A percentile compares a stretch with the other conserved stretches of the same genome.
Evolutionary conservation across 2,329 filamentous ascomycete genomes (phyloP).

Genomic region (Thermomyces lanuginosus): DNA sequence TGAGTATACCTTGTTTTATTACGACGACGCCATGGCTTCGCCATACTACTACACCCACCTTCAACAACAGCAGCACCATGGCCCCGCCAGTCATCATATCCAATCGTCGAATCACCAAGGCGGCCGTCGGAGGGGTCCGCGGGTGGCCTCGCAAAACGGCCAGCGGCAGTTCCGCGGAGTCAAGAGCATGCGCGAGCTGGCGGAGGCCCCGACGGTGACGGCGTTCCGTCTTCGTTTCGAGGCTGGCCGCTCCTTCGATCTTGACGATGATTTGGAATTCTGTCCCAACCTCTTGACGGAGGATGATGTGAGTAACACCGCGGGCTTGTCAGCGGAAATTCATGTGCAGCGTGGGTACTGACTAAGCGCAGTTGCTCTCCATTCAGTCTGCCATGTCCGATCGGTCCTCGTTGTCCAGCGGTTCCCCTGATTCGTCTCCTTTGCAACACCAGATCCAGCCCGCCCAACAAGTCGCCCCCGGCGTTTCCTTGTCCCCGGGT

Average conservation of each 20-base stretch:
- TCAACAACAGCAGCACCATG: constrained; percentile 24
- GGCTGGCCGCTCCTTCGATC: constrained; percentile 79
- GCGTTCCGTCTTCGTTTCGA: constrained; percentile 80
- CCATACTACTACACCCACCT: constrained; percentile 31
- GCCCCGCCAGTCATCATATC: constrained; percentile 37
- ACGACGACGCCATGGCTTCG: constrained; percentile 10
- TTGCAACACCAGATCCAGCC: constrained; percentile 65
- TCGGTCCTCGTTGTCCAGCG: constrained; percentile 84
- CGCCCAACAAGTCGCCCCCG: constrained; percentile 57
- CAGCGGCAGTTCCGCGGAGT: constrained; percentile 78
- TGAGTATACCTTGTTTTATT: constrained; percentile 1
- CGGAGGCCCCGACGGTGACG: constrained; percentile 57
- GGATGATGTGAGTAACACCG: constrained; percentile 53
- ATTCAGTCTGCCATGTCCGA: constrained; percentile 83
- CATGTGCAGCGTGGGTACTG: constrained; percentile 3
- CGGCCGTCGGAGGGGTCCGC: constrained; percentile 67
- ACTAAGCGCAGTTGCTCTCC: constrained; percentile 53
- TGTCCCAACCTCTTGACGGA: constrained; percentile 85
- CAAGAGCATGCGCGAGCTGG: constrained; percentile 70
- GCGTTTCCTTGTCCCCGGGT: constrained; percentile 50
- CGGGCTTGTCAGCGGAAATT: neutral
- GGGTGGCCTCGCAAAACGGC: constrained; percentile 63
- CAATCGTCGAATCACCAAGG: constrained; percentile 51
- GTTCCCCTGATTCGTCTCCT: constrained; percentile 81
- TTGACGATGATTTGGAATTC: constrained; percentile 93